phyloP scores from a whole-genome alignment of 1,284 basidiomycete species.

The Rhodotorula sp. region DNA sequence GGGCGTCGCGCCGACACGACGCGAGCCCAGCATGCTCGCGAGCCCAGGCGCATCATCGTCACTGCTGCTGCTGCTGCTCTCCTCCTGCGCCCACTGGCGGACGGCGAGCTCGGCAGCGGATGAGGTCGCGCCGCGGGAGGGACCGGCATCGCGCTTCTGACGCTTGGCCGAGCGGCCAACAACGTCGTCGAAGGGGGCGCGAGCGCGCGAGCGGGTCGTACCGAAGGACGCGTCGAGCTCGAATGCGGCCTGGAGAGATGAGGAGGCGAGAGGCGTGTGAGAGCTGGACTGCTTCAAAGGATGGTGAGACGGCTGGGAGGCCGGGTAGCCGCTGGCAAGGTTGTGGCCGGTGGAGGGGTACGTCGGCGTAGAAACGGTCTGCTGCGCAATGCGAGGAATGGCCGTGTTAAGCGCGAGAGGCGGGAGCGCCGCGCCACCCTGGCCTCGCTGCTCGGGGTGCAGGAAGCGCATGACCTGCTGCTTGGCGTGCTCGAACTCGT shows the following conservation, averaged over 20 bases:
- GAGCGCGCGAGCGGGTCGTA: not conserved
- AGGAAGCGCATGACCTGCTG: slow-evolving; percentile 31
- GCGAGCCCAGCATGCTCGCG: slow-evolving; percentile 7
- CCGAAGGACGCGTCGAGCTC: slow-evolving; percentile 1
- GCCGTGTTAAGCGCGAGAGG: not conserved
- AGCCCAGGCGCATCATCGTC: slow-evolving; percentile 17
- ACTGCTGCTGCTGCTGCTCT: slow-evolving; percentile 25
- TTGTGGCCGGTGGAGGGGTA: not conserved
- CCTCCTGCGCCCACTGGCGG: slow-evolving; percentile 35
- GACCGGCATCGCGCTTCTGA: slow-evolving; percentile 2
- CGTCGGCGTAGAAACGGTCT: not conserved
- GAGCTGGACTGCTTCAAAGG: not conserved
- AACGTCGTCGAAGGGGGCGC: slow-evolving; percentile 26
- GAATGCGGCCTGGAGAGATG: slow-evolving; percentile 17
- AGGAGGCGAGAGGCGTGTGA: slow-evolving; percentile 11
- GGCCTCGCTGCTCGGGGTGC: slow-evolving; percentile 1
- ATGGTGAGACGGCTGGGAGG: not conserved
- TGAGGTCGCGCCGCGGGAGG: not conserved
- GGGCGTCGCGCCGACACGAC: not conserved
- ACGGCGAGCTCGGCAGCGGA: slow-evolving; percentile 13
- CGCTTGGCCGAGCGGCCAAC: slow-evolving; percentile 25
- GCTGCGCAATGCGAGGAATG: not conserved
- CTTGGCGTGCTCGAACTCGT: slow-evolving; percentile 36
- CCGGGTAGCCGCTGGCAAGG: not conserved
- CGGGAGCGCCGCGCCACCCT: not conserved